A percentile compares a stretch with the other conserved stretches of the same genome.
Evolutionary conservation across 2,329 filamentous ascomycete species (phyloP).

Genomic region (Leptographium lundbergii): DNA sequence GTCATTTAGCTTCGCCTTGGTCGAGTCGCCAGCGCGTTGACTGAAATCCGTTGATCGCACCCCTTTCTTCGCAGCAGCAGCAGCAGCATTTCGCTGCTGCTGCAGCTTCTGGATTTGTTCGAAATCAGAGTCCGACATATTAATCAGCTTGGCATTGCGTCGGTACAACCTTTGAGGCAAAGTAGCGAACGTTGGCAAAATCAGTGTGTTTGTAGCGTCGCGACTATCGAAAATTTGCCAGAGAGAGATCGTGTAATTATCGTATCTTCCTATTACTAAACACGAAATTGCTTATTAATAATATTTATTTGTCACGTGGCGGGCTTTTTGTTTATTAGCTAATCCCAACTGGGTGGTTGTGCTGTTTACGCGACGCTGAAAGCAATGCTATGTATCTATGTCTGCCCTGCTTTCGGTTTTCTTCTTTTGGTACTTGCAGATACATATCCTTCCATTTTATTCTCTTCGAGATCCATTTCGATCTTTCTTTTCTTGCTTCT

Average conservation of each 20-base stretch:
- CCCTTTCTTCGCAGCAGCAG: conserved; percentile 67
- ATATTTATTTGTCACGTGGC: too few relatives aligned
- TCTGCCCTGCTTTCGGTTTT: not conserved
- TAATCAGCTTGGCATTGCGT: conserved; percentile 15
- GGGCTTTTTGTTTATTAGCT: too few relatives aligned
- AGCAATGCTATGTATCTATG: not conserved
- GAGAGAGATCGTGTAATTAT: not conserved
- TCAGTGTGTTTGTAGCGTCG: not conserved
- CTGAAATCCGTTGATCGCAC: conserved; percentile 63
- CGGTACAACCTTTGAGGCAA: not conserved
- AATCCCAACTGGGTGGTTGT: too few relatives aligned
- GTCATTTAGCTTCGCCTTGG: conserved; percentile 85
- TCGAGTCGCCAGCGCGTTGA: conserved; percentile 73
- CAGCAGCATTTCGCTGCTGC: conserved; percentile 77
- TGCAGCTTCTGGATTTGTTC: conserved; percentile 79
- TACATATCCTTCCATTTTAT: not conserved
- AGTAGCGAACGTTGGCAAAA: not conserved
- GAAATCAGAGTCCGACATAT: conserved; percentile 71
- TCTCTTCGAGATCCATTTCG: not conserved
- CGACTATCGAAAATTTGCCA: not conserved
- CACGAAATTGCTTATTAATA: not conserved
- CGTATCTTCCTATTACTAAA: not conserved
- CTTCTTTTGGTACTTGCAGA: not conserved
- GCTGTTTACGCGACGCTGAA: too few relatives aligned
- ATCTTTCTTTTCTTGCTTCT: conserved; percentile 13